Base-by-base conservation (phyloP, 2,329 filamentous ascomycete genomes). In the Colletotrichum euphorbiae region DNA sequence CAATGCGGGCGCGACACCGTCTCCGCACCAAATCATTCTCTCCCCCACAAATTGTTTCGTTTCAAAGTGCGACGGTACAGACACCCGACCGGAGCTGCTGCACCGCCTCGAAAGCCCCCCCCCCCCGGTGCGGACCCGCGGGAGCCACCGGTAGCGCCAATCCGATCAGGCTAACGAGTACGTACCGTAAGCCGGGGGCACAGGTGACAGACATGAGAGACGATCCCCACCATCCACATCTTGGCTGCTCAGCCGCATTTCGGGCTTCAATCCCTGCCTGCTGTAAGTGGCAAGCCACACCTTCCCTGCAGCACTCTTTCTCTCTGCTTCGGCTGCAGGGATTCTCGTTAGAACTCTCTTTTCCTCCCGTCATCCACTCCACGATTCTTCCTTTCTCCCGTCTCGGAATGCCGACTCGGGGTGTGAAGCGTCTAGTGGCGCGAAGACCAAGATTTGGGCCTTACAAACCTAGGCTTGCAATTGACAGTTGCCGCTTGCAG, bases 1-100 rank as follows among this genome's bases (percentile, higher is more conserved):
- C 64, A 67, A 67, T 67, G 38, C n/a, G 36, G 52, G 45, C 36
- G n/a, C 38, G 38, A 52, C 38, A 46, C 28, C 19, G 13, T 28
- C 46, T 40, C 56, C 28, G 46, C 38, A 45, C 45, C 46, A 43
- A 11, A 28, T 15, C 31, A 28, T 36, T 24, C 28, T 19, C 36
- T 43, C 38, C 55, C n/a, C 58, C 64, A 58, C 42, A 67, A 24
- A 57, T 45, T 46, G 64, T 67, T 67, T 67, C 64, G 64, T 67
- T 67, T 57, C 59, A 57, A 28, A 42, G 64, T 57, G 52, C 33
- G 50, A 56, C 19, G 8, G 13, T 38, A 13, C 36, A 11, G 50
- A 36, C 36, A 56, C 52, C 52, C 36, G 36, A 42, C 52, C 52
- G 52, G 36, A 42, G 52, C 51, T 11, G 48, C 38, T 19, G 63